Base-by-base conservation (phyloP, 306 rosid genomes). In the Gastrolobium bilobum region DNA sequence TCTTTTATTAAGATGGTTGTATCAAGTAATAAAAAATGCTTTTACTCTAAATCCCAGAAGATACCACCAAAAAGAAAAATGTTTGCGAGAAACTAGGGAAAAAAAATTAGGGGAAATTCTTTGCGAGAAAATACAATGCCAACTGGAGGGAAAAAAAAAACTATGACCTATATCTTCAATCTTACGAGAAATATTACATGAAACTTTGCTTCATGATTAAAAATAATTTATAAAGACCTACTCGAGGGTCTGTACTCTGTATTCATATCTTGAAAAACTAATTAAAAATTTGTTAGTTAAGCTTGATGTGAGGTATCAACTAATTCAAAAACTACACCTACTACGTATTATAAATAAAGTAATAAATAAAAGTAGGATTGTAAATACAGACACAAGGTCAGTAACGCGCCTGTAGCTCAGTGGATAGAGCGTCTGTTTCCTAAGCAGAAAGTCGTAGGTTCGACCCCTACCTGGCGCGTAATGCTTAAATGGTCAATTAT, bases 401-500 rank as follows among this genome's bases (percentile, higher is more conserved):
- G 26, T 1, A 20, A 0, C 26, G 26, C 26, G 89, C 90, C 87
- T 86, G 90, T 87, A 86, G 90, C 91, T 88, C 88, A 86, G 91
- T 89, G 90, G 90, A 88, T 88, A 85, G 92, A 88, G 88, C 85
- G 87, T 89, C 93, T 87, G 85, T 89, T 91, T 89, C 96, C 90
- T 85, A 91, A 88, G 85, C 86, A 86, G 89, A 90, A 90, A 84
- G 87, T 88, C 92, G 84, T 85, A 86, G 87, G 88, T 86, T 88
- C 87, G 82, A 84, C 82, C 88, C 86, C 86, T 82, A 79, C 82
- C 89, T 86, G 84, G 91, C 83, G 89, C 87, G 80, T 0, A 2
- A 10, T 1, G 4, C 0, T 1, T 20, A 20, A 7, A 29, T 39
- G 0, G 1, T 6, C 3, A 33, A 43, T 11, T 2, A 29, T 2